Evolutionary conservation across 2,329 filamentous ascomycete genomes (phyloP).

Genomic region (Aspergillus sp.): DNA sequence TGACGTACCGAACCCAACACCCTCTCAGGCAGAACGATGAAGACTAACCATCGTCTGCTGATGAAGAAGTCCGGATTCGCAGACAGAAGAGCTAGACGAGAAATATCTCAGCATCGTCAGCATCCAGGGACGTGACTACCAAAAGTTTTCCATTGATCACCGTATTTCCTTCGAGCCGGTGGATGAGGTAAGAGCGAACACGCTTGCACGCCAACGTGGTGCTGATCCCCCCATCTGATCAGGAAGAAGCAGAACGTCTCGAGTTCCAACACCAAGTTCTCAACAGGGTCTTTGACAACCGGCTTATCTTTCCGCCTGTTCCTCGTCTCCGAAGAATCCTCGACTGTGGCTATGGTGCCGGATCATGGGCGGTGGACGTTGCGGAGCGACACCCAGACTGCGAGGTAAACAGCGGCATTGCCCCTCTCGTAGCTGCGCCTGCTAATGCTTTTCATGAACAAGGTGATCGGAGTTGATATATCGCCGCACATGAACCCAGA

Average conservation of each 20-base stretch:
- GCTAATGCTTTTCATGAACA: conserved; percentile 16
- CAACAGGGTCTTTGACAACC: conserved; percentile 61
- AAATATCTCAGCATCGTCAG: conserved; percentile 58
- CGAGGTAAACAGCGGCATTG: conserved; percentile 52
- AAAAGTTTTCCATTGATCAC: conserved; percentile 64
- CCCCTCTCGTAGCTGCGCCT: conserved; percentile 3
- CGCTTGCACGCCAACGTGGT: background rate
- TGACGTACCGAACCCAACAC: conserved; percentile 27
- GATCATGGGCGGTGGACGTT: conserved; percentile 67
- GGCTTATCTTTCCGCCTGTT: conserved; percentile 69
- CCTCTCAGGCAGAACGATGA: conserved; percentile 3
- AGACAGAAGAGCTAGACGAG: conserved; percentile 54
- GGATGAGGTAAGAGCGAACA: conserved; percentile 58
- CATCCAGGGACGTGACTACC: conserved; percentile 63
- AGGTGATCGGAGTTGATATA: conserved; percentile 72
- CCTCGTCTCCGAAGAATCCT: conserved; percentile 57
- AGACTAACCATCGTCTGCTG: conserved; percentile 24
- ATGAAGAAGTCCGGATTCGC: conserved; percentile 43
- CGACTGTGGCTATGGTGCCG: conserved; percentile 72
- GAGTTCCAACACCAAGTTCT: conserved; percentile 63
- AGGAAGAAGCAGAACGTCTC: conserved; percentile 68
- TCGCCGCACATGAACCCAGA: conserved; percentile 68
- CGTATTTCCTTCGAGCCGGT: conserved; percentile 65
- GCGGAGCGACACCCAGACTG: conserved; percentile 63
- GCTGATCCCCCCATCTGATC: conserved; percentile 16